These are phyloP conservation scores for Handroanthus guayacan DNA, from an alignment of 257 asterid genomes.

Conservation along the genomic window DNA sequence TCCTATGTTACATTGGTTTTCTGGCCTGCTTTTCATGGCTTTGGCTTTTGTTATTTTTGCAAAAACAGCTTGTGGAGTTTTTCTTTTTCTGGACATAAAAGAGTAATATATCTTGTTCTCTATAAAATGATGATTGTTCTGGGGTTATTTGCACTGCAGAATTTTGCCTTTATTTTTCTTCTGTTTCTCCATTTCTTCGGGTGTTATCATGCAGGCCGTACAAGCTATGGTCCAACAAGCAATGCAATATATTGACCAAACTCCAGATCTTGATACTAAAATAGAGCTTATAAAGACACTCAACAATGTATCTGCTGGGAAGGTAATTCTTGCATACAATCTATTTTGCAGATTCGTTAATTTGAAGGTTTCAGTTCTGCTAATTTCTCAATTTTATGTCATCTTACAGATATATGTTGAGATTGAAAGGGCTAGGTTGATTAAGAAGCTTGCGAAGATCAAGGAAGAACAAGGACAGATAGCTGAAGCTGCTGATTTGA, in stretches of 20 bases:
- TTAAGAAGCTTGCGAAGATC: constrained; percentile 89
- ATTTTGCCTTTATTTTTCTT: background rate
- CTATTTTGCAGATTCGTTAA: constrained; percentile 1
- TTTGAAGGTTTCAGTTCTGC: background rate
- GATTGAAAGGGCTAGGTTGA: constrained; percentile 96
- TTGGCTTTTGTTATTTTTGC: background rate
- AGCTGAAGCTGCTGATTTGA: constrained; percentile 96
- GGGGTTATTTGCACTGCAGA: background rate
- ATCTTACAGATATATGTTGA: constrained; percentile 85
- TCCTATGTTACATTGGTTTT: background rate
- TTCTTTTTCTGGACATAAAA: background rate
- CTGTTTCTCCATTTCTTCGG: background rate
- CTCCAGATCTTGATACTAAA: constrained; percentile 89
- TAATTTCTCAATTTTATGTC: constrained; percentile 8
- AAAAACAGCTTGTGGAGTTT: background rate
- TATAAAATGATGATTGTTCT: background rate
- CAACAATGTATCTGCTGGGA: constrained; percentile 92
- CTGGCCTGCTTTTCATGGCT: background rate
- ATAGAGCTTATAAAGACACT: constrained; percentile 90
- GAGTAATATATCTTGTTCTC: background rate
- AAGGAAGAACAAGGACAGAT: constrained; percentile 91
- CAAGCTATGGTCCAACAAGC: constrained; percentile 98
- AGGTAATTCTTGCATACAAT: constrained; percentile 54
- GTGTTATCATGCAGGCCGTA: constrained; percentile 69
- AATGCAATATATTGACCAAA: constrained; percentile 92